These are phyloP conservation scores for Geranium incanum DNA, from an alignment of 441 rosid genomes.

Conservation along the genomic window DNA sequence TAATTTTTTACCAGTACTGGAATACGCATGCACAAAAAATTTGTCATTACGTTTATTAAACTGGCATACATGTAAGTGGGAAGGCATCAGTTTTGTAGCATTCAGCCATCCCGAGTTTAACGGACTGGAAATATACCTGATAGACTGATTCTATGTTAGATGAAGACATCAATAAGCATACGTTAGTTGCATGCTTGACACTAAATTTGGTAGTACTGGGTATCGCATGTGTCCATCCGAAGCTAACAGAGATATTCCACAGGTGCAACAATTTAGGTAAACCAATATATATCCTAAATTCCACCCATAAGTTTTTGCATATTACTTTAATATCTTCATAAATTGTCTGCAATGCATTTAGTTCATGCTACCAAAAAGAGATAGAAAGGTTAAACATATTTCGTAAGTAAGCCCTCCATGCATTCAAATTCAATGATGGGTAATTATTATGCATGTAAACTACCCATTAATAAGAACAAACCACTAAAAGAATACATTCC, in stretches of 20 bases:
- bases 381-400: no score
- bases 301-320: not conserved
- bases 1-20: no score
- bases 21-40: no score
- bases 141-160: not conserved
- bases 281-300: not conserved
- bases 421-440: not conserved
- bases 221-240: not conserved
- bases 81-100: no score
- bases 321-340: not conserved
- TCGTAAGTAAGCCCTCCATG: not conserved
- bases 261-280: not conserved
- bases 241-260: not conserved
- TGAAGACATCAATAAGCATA: conserved; percentile 5
- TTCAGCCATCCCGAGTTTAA: no score
- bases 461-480: not conserved
- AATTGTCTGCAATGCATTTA: no score
- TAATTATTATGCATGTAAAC: not conserved
- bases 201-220: no score
- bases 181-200: not conserved
- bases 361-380: no score
- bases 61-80: no score
- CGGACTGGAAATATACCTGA: no score
- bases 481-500: not conserved
- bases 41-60: no score